Evolutionary conservation across 2,329 filamentous ascomycete genomes (phyloP).

Genomic region (Sordariomycetes sp.): DNA sequence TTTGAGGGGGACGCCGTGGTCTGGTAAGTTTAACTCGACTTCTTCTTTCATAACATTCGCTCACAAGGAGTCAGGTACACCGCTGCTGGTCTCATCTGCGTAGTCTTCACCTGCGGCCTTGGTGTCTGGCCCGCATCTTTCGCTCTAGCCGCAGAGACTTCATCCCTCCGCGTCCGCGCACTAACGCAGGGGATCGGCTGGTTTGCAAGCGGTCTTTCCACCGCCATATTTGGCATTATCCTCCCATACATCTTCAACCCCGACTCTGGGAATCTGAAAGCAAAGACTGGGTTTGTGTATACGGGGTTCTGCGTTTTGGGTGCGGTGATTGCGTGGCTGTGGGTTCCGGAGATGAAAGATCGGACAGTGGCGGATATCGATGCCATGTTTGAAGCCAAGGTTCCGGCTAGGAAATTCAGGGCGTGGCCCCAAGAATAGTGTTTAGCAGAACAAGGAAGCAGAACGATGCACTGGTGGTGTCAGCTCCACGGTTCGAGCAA

Average conservation of each 20-base stretch:
- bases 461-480: too few species aligned
- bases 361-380: constrained; percentile 33
- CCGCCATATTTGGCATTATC: constrained; percentile 24
- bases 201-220: constrained; percentile 22
- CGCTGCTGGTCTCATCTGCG: constrained; percentile 21
- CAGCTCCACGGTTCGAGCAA: too few species aligned
- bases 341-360: constrained; percentile 39
- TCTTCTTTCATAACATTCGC: neutral
- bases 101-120: constrained; percentile 25
- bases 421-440: neutral
- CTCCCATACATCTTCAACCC: constrained; percentile 29
- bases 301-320: constrained; percentile 19
- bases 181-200: constrained; percentile 29
- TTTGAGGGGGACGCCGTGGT: neutral
- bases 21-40: neutral
- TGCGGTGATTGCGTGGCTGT: constrained; percentile 24
- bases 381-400: neutral
- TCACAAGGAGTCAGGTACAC: neutral
- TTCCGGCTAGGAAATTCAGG: neutral
- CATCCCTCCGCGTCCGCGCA: constrained; percentile 25
- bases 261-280: constrained; percentile 20
- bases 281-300: constrained; percentile 24
- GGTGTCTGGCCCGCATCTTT: constrained; percentile 28
- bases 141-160: constrained; percentile 26
- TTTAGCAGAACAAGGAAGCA: too few species aligned